Evolutionary conservation across 1,139 yeast genomes (phyloP).

Genomic region (Suhomyces panamericanus): DNA sequence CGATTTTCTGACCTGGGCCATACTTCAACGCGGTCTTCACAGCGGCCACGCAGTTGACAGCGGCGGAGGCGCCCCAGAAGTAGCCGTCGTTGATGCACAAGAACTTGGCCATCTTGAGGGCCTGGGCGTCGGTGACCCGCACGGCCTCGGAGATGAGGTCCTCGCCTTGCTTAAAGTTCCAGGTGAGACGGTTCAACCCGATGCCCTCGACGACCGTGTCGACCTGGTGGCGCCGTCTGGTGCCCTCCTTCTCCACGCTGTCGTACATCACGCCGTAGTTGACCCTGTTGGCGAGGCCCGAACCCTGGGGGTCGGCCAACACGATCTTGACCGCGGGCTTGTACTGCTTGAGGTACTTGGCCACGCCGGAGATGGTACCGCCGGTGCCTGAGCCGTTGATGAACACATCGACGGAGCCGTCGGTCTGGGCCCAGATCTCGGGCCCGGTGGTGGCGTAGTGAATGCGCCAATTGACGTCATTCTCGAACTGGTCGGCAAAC

Average conservation of each 20-base stretch:
- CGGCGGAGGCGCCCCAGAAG: slow-evolving; percentile 89
- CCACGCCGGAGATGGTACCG: slow-evolving; percentile 88
- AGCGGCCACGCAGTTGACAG: slow-evolving; percentile 92
- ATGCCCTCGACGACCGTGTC: slow-evolving; percentile 94
- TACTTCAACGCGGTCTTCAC: slow-evolving; percentile 57
- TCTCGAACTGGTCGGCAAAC: slow-evolving; percentile 95
- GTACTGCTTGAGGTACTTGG: slow-evolving; percentile 63
- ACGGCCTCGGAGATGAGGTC: slow-evolving; percentile 72
- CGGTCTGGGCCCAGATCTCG: slow-evolving; percentile 74
- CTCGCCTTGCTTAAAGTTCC: slow-evolving; percentile 76
- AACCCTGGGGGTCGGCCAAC: slow-evolving; percentile 94
- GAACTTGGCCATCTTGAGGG: slow-evolving; percentile 83
- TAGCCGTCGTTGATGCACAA: slow-evolving; percentile 82
- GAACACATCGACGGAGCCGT: slow-evolving; percentile 66
- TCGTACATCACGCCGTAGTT: slow-evolving; percentile 95
- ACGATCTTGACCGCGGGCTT: slow-evolving; percentile 37
- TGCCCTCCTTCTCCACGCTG: slow-evolving; percentile 84
- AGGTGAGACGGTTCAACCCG: slow-evolving; percentile 83
- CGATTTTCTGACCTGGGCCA: slow-evolving; percentile 69
- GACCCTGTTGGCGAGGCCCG: slow-evolving; percentile 82
- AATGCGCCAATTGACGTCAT: slow-evolving; percentile 82
- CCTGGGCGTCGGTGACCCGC: slow-evolving; percentile 76
- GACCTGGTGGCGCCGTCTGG: slow-evolving; percentile 91
- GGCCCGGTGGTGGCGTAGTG: slow-evolving; percentile 90
- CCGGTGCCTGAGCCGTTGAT: slow-evolving; percentile 77